Base-by-base conservation (phyloP, 768 basidiomycete species). In the Leccinum truebloodii region DNA sequence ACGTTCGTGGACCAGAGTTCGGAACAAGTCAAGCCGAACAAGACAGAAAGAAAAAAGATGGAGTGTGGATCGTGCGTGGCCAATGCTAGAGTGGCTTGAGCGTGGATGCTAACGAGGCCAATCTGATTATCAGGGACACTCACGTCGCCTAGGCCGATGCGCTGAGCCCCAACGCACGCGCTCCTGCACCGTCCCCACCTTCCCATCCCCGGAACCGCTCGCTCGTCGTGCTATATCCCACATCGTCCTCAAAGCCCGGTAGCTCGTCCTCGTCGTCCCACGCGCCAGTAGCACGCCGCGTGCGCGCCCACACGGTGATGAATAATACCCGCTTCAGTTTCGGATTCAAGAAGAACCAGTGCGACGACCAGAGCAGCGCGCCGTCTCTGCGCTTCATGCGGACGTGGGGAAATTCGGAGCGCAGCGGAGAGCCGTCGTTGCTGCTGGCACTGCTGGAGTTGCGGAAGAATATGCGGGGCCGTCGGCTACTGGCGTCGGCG, bases 331-430 rank as follows among this genome's bases (percentile, higher is more conserved):
- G 87, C 78, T 95, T 97, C 76, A 87, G 78, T 79, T 94, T 95
- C 69, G 89, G 84, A 80, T 95, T 96, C 68, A 94, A 79, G 79
- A 98, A 96, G 81, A 98, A 98, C 89, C 94, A 96, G 73, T 96
- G 93, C 12, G 92, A 93, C 35, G 92, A 95, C 95, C 95, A 98
- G 7, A 98, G 81, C 59, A 98, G 77, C 4, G 93, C 89, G 18
- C 93, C 92, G 20, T 85, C 82, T 63, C 87, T 71, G 30, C 76
- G 83, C 69, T 82, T 84, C 56, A 83, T 68, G 35, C 79, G 81
- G 58, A 83, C 77, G 64, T 79, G 79, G 75, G 76, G 65, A 80
- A 76, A 57, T 77, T 77, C 20, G 73, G 78, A 75, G 39, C 28
- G 60, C 53, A 69, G 60, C 4, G 75, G 72, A 37, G 75, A 73